phyloP scores from a whole-genome alignment of 495 filamentous ascomycete species.

The Lasiosphaeria ovina region DNA sequence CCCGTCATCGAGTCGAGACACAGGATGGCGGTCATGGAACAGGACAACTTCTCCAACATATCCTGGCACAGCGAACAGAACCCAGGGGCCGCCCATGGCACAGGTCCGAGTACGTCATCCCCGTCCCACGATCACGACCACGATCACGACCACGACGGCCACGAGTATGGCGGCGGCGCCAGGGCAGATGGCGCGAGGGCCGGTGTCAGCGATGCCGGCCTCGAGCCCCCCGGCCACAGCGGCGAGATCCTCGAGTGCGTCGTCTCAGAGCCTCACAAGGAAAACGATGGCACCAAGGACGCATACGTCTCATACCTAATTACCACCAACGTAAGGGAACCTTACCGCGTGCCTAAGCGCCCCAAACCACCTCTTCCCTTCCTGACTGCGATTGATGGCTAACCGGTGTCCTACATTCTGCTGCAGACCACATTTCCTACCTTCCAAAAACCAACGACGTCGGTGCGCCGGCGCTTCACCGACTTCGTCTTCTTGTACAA shows the following conservation, averaged over 20 bases:
- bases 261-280: conserved; percentile 80
- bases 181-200: conserved; percentile 23
- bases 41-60: conserved; percentile 52
- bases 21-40: conserved; percentile 47
- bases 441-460: conserved; percentile 75
- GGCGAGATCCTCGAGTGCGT: conserved; percentile 80
- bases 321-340: conserved; percentile 71
- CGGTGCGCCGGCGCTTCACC: conserved; percentile 86
- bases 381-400: neutral
- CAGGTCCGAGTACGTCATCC: conserved; percentile 16
- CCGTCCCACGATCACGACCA: conserved; percentile 17
- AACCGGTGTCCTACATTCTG: conserved; percentile 2
- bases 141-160: conserved; percentile 17
- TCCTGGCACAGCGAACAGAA: conserved; percentile 46
- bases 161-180: conserved; percentile 11
- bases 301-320: conserved; percentile 94
- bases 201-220: conserved; percentile 27
- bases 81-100: neutral
- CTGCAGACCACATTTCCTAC: conserved; percentile 84
- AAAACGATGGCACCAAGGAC: conserved; percentile 96
- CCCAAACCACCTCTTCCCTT: neutral
- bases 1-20: conserved; percentile 2
- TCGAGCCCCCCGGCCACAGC: conserved; percentile 60
- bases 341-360: neutral
- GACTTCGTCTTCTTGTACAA: conserved; percentile 98